phyloP scores from a whole-genome alignment of 305 asterid genomes.

The Fraxinus platypoda region DNA sequence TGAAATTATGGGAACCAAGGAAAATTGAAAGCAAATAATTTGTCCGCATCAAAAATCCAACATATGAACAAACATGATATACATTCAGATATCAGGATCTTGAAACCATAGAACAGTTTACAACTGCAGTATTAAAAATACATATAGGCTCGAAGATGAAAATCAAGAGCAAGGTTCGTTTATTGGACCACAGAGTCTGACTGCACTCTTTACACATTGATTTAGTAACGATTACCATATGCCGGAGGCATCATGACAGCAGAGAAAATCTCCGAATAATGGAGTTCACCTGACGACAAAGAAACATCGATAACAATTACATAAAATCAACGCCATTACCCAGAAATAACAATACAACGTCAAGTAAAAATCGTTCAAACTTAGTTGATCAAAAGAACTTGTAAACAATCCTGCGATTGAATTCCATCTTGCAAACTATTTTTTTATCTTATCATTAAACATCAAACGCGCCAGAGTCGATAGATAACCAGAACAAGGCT shows the following conservation, averaged over 20 bases:
- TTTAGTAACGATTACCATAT: neutral
- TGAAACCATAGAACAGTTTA: conserved; percentile 17
- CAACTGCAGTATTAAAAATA: conserved; percentile 26
- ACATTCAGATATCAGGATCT: conserved; percentile 13
- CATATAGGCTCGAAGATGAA: conserved; percentile 17
- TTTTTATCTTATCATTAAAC: conserved; percentile 25
- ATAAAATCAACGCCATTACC: neutral
- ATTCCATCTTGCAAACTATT: conserved; percentile 14
- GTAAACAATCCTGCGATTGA: neutral
- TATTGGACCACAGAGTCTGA: conserved; percentile 14
- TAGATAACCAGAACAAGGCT: conserved; percentile 13
- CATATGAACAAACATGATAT: conserved; percentile 19
- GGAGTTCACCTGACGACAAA: conserved; percentile 14
- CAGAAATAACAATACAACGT: neutral
- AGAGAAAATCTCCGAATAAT: neutral
- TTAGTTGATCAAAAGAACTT: neutral
- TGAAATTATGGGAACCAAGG: neutral
- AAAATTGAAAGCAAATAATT: neutral
- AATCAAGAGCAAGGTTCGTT: neutral
- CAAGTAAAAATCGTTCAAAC: neutral
- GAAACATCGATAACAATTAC: neutral
- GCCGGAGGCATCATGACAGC: neutral
- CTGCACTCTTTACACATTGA: neutral
- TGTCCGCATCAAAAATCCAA: conserved; percentile 1
- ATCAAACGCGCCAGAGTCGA: neutral